Percentiles rank a stretch among this genome's conserved stretches.
phyloP scores from a whole-genome alignment of 805 yeast genomes.

The Dipodascopsis tothii region DNA sequence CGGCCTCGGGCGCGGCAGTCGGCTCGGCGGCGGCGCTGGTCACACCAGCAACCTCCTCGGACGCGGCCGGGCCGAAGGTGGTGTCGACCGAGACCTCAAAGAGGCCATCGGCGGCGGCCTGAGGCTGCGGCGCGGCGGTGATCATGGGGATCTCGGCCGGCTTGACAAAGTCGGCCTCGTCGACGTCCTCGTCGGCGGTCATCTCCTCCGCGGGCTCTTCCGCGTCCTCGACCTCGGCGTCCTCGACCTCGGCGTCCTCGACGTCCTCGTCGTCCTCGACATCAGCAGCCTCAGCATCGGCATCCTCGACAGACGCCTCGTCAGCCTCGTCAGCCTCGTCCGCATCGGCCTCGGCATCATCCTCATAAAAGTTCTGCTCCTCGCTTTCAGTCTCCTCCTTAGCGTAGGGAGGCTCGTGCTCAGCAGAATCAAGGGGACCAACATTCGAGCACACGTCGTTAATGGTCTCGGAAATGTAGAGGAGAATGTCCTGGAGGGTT shows the following conservation, averaged over 20 bases:
- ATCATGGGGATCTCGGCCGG: neutral
- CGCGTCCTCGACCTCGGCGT: neutral
- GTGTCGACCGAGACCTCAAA: constrained; percentile 13
- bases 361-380: constrained; percentile 1
- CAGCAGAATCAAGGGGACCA: neutral
- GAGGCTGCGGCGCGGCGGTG: neutral
- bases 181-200: neutral
- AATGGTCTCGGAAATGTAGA: constrained; percentile 12
- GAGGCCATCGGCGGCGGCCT: neutral
- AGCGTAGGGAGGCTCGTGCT: neutral
- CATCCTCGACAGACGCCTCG: constrained; percentile 7
- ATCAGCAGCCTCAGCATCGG: constrained; percentile 1
- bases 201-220: neutral
- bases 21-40: constrained; percentile 12
- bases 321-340: constrained; percentile 2
- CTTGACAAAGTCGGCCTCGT: neutral
- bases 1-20: constrained; percentile 7
- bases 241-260: constrained; percentile 33
- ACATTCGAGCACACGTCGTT: constrained; percentile 15
- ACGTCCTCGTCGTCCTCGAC: constrained; percentile 38
- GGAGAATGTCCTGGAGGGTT: constrained; percentile 7
- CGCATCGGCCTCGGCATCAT: constrained; percentile 2
- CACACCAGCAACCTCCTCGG: constrained; percentile 8
- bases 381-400: neutral
- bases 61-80: constrained; percentile 8